Conservation (phyloP, 805 yeast genomes). For the Kluyveromyces starmeri region DNA sequence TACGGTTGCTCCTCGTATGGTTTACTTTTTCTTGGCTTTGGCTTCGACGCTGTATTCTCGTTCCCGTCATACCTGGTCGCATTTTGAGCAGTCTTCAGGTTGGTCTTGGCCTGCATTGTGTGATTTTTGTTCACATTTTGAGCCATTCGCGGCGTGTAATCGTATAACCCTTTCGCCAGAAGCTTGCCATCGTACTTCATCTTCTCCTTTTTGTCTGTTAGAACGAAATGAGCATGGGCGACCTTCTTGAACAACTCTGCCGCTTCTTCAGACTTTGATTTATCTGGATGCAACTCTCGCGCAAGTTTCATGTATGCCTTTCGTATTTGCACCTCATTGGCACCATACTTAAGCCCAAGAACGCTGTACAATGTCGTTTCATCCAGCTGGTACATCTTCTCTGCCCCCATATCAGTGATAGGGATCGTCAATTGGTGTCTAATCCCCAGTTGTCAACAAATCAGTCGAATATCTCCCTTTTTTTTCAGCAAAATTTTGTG, state of each 20-base stretch:
- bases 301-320: conserved; percentile 75
- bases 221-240: conserved; percentile 25
- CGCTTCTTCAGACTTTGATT: conserved; percentile 40
- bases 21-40: conserved; percentile 12
- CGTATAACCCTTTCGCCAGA: conserved; percentile 13
- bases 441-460: too few species aligned
- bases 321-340: conserved; percentile 38
- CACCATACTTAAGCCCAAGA: conserved; percentile 20
- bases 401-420: conserved; percentile 6
- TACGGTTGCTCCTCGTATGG: conserved; percentile 30
- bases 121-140: background rate
- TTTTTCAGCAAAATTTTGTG: background rate
- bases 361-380: conserved; percentile 25
- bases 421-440: background rate
- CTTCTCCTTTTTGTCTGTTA: conserved; percentile 19
- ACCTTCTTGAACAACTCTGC: conserved; percentile 27
- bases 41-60: background rate
- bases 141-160: conserved; percentile 10
- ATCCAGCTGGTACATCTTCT: conserved; percentile 15
- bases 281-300: conserved; percentile 70
- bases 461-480: too few species aligned
- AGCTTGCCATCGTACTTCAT: conserved; percentile 16
- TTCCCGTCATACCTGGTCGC: background rate
- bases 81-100: background rate
- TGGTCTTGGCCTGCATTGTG: background rate